Evolutionary conservation across 352 stramenopile species (phyloP).

Genomic region (Phytopythium vexans): DNA sequence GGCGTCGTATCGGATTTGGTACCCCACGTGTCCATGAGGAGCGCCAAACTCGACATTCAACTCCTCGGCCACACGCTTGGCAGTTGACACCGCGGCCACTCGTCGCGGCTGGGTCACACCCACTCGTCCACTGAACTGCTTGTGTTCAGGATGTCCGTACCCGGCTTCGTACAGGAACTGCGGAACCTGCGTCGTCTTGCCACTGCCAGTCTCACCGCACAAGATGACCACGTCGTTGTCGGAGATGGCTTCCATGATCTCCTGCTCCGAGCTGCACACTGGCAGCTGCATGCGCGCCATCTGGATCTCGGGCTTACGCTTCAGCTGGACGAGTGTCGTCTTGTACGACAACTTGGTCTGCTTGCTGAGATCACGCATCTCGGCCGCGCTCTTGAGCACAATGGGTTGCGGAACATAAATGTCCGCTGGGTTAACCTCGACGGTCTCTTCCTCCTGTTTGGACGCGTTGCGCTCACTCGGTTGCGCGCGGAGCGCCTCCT

Average conservation of each 20-base stretch:
- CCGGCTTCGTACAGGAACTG: conserved; percentile 98
- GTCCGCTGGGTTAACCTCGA: conserved; percentile 19
- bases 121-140: conserved; percentile 68
- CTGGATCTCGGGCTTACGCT: conserved; percentile 85
- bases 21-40: conserved; percentile 84
- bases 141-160: conserved; percentile 68
- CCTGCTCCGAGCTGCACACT: conserved; percentile 97
- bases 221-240: conserved; percentile 97
- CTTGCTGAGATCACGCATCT: conserved; percentile 59
- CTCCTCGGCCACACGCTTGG: conserved; percentile 97
- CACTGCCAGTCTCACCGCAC: conserved; percentile 97
- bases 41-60: conserved; percentile 85
- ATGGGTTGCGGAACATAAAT: conserved; percentile 68
- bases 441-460: conserved; percentile 16
- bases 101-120: conserved; percentile 97
- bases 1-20: conserved; percentile 98
- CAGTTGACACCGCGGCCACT: conserved; percentile 97
- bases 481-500: conserved; percentile 13
- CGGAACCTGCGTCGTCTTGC: conserved; percentile 98
- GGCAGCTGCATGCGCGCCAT: conserved; percentile 94
- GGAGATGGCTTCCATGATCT: conserved; percentile 98
- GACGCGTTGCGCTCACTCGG: neutral
- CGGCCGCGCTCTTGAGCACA: conserved; percentile 58
- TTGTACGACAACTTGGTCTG: conserved; percentile 50
- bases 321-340: conserved; percentile 64